Evolutionary conservation across 2,329 filamentous ascomycete genomes (phyloP).

Genomic region (Hypomyces perniciosus): DNA sequence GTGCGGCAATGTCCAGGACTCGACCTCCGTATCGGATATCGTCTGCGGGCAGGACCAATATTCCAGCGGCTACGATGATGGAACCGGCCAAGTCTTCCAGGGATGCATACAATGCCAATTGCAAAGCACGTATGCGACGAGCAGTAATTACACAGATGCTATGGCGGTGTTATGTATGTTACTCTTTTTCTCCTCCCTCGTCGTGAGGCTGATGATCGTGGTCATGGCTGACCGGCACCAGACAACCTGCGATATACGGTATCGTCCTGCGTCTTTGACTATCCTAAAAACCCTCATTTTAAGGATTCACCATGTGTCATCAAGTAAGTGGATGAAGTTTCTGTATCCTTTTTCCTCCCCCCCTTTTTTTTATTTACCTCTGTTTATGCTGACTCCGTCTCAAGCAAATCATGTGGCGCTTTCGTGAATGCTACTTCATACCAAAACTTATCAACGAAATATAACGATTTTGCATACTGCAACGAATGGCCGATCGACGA

Average conservation of each 20-base stretch:
- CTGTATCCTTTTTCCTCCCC: background rate
- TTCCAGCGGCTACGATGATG: slow-evolving; percentile 32
- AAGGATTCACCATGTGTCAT: slow-evolving; percentile 46
- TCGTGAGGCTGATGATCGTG: background rate
- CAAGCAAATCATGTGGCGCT: slow-evolving; percentile 47
- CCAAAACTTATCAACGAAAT: slow-evolving; percentile 41
- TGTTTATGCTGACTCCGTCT: slow-evolving; percentile 19
- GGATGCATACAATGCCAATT: slow-evolving; percentile 48
- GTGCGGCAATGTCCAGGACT: slow-evolving; percentile 49
- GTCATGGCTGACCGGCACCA: slow-evolving; percentile 23
- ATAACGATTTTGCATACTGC: slow-evolving; percentile 50
- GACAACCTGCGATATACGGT: slow-evolving; percentile 54
- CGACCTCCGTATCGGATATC: slow-evolving; percentile 41
- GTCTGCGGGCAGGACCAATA: slow-evolving; percentile 33
- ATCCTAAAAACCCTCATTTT: slow-evolving; percentile 36
- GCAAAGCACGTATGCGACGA: slow-evolving; percentile 40
- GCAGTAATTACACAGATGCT: slow-evolving; percentile 43
- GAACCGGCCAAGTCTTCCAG: slow-evolving; percentile 43
- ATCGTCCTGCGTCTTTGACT: slow-evolving; percentile 50
- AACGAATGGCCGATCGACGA: slow-evolving; percentile 37
- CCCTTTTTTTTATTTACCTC: background rate
- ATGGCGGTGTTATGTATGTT: slow-evolving; percentile 50
- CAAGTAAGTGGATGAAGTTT: slow-evolving; percentile 32
- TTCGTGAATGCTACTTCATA: slow-evolving; percentile 42
- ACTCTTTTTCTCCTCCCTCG: background rate